These are phyloP conservation scores for Helotiales sp. DNA, from an alignment of 2,329 filamentous ascomycete genomes.

Conservation along the genomic window DNA sequence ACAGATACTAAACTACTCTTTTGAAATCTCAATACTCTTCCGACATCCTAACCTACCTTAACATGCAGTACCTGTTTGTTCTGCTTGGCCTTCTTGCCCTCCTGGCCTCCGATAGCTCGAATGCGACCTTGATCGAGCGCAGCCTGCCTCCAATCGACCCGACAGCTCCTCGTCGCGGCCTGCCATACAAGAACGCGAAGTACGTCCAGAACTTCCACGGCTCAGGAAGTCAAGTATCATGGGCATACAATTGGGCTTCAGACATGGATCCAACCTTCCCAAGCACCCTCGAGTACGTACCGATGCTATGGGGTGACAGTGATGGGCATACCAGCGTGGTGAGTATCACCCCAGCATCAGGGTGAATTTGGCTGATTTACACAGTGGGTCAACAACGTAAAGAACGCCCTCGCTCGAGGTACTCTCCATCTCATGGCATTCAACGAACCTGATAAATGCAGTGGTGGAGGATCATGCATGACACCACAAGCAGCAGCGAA, in stretches of 20 bases:
- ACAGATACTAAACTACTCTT: too few species aligned
- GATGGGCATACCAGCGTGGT: neutral
- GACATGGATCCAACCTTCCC: slow-evolving; percentile 41
- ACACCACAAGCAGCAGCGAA: slow-evolving; percentile 34
- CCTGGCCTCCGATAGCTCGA: too few species aligned
- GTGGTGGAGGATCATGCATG: slow-evolving; percentile 33
- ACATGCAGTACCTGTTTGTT: too few species aligned
- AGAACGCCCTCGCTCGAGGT: slow-evolving; percentile 52
- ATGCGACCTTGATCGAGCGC: too few species aligned
- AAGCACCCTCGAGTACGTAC: slow-evolving; percentile 56
- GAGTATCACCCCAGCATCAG: neutral
- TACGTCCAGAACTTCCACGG: slow-evolving; percentile 21
- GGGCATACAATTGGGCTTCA: slow-evolving; percentile 69
- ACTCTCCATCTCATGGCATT: slow-evolving; percentile 60
- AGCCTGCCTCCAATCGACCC: neutral
- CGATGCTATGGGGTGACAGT: slow-evolving; percentile 34
- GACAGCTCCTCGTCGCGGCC: slow-evolving; percentile 12
- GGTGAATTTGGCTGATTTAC: neutral
- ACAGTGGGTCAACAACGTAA: slow-evolving; percentile 51
- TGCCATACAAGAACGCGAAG: slow-evolving; percentile 13
- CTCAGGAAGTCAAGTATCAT: slow-evolving; percentile 36
- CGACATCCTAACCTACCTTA: too few species aligned
- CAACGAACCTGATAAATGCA: slow-evolving; percentile 65
- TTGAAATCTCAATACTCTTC: too few species aligned
- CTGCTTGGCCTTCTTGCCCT: too few species aligned